These are phyloP conservation scores for Penicillium lagena DNA, from an alignment of 495 filamentous ascomycete species.

Conservation along the genomic window DNA sequence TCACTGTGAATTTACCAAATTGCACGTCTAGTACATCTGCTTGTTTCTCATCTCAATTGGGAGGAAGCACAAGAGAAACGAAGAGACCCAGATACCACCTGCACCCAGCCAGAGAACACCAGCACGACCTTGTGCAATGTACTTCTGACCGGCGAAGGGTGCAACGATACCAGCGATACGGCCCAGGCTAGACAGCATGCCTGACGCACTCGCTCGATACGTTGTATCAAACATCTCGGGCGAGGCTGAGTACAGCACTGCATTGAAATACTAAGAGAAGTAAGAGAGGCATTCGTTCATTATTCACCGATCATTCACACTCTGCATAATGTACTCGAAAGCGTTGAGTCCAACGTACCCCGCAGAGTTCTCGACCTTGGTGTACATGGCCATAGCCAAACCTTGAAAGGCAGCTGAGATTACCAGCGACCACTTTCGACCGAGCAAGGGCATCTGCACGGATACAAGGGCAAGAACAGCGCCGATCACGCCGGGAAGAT, in stretches of 20 bases:
- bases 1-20: too few species aligned
- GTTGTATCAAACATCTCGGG: too few species aligned
- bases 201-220: too few species aligned
- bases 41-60: constrained; percentile 5
- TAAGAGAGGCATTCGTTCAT: too few species aligned
- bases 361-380: constrained; percentile 8
- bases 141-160: constrained; percentile 6
- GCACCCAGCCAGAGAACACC: constrained; percentile 8
- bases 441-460: constrained; percentile 26
- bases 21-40: constrained; percentile 8
- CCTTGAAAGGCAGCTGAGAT: constrained; percentile 13
- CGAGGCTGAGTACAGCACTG: too few species aligned
- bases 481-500: constrained; percentile 34
- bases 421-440: constrained; percentile 24
- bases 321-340: too few species aligned
- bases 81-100: constrained; percentile 6
- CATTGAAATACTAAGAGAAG: too few species aligned
- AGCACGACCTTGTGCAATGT: constrained; percentile 1
- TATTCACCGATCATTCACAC: too few species aligned
- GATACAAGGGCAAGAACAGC: constrained; percentile 30
- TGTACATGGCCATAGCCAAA: constrained; percentile 12
- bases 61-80: constrained; percentile 6
- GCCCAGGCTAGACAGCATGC: too few species aligned
- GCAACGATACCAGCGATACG: not conserved
- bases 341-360: not conserved